Conservation (phyloP, 306 rosid genomes). For the Prunus fruticosa region DNA sequence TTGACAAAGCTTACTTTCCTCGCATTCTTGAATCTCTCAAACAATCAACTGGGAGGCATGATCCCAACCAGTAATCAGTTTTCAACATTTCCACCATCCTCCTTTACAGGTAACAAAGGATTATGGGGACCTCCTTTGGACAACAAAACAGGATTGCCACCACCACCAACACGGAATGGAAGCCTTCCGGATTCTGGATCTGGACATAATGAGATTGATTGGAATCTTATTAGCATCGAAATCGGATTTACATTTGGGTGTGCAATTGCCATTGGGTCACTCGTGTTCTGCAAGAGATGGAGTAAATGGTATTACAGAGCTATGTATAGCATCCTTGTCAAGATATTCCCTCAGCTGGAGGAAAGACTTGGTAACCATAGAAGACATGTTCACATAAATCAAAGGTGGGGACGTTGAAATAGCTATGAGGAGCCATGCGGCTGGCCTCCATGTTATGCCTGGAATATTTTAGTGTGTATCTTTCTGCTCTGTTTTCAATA, state of each 20-base stretch:
- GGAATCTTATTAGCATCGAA: slow-evolving; percentile 13
- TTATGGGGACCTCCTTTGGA: slow-evolving; percentile 33
- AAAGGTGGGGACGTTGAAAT: background rate
- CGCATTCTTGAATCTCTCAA: slow-evolving; percentile 12
- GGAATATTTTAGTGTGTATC: too few relatives aligned
- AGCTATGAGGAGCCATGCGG: too few relatives aligned
- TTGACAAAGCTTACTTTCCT: slow-evolving; percentile 18
- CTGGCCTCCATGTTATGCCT: too few relatives aligned
- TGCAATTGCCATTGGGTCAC: slow-evolving; percentile 7
- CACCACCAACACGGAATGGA: background rate
- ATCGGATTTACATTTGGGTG: slow-evolving; percentile 20
- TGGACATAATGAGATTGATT: background rate
- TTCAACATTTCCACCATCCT: slow-evolving; percentile 24
- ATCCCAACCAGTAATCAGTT: slow-evolving; percentile 36
- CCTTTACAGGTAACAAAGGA: slow-evolving; percentile 34
- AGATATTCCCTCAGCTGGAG: background rate
- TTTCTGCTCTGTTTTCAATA: too few relatives aligned
- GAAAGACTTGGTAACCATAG: background rate
- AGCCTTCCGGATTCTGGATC: background rate
- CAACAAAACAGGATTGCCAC: background rate
- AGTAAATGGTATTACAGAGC: background rate
- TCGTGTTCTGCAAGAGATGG: background rate
- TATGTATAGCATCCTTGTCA: background rate
- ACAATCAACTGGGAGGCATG: slow-evolving; percentile 27
- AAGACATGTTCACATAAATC: background rate